Evolutionary conservation across 2,329 filamentous ascomycete species (phyloP), one percentile per base, ranked within the genome.

Genomic region (Tolypocladium ophioglossoides): DNA sequence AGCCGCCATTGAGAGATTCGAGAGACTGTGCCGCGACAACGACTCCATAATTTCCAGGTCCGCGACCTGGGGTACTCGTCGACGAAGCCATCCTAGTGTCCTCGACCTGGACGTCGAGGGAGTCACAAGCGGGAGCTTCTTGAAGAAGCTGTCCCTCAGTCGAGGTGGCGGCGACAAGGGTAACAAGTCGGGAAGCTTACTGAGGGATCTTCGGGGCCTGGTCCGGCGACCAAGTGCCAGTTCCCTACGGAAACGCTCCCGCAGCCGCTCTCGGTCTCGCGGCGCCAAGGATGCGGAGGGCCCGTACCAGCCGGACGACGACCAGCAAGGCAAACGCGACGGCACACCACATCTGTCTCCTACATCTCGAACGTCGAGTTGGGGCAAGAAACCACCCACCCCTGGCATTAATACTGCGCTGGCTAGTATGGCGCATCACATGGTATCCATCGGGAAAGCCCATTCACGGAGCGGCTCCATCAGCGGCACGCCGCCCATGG

Each of bases 61-160:
- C 16, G 85, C 85, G 20, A 89, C 86, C 0, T 84, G 86, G 76
- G 86, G 86, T 18, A 89, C 86, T 2, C 78, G 82, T 8, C 79
- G 84, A 44, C 78, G 80, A 55, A 86, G 85, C 65, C 73, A 86
- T 50, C 82, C 84, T 2, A 83, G 78, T 59, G 61, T 77, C 54
- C 58, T 73, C 6, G 84, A 87, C 54, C 70, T 83, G 32, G 83
- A 73, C 24, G 59, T 67, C 14, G 66, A 85, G 39, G 81, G 77
- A 20, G 71, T 85, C 46, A 75, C 74, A 10, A 78, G 78, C 53
- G 82, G 83, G 27, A 83, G 77, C 55, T 75, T 88, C 40, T 67
- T 87, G 41, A 87, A 85, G 63, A 83, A 80, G 65, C 70, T 81
- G 46, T 80, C 78, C 9, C 73, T 85, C 58, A 77, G 73, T 62